Evolutionary conservation across 495 filamentous ascomycete species (phyloP).

Genomic region (Hypomontagnella submonticulosa): DNA sequence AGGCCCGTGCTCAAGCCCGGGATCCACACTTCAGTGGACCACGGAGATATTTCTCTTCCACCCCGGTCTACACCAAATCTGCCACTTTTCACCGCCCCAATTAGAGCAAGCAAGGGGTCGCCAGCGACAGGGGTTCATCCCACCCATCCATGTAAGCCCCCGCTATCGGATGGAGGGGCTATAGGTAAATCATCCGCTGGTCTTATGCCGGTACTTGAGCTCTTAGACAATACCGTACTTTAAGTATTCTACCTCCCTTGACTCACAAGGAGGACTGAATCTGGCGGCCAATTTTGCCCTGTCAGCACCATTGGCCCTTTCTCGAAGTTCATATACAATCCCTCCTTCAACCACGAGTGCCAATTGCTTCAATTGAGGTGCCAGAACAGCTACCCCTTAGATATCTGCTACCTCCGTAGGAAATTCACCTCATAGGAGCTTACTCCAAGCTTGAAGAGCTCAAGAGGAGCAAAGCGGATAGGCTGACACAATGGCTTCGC

Average conservation of each 20-base stretch:
- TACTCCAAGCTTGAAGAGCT: conserved; percentile 5
- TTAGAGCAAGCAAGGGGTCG: conserved; percentile 1
- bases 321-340: neutral
- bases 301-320: neutral
- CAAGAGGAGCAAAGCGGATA: neutral
- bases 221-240: neutral
- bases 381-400: neutral
- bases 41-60: conserved; percentile 22
- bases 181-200: conserved; percentile 18
- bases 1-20: conserved; percentile 20
- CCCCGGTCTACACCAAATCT: conserved; percentile 3
- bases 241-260: conserved; percentile 8
- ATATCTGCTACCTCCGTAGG: neutral
- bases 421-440: neutral
- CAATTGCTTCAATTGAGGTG: conserved; percentile 2
- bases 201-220: conserved; percentile 6
- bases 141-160: neutral
- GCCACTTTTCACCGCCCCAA: conserved; percentile 23
- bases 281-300: neutral
- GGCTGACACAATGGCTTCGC: conserved; percentile 31
- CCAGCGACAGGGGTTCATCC: conserved; percentile 4
- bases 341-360: neutral
- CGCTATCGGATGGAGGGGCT: conserved; percentile 33
- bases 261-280: neutral
- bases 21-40: neutral